Evolutionary conservation across 2,329 filamentous ascomycete species (phyloP).

Genomic region (Tolypocladium inflatum): DNA sequence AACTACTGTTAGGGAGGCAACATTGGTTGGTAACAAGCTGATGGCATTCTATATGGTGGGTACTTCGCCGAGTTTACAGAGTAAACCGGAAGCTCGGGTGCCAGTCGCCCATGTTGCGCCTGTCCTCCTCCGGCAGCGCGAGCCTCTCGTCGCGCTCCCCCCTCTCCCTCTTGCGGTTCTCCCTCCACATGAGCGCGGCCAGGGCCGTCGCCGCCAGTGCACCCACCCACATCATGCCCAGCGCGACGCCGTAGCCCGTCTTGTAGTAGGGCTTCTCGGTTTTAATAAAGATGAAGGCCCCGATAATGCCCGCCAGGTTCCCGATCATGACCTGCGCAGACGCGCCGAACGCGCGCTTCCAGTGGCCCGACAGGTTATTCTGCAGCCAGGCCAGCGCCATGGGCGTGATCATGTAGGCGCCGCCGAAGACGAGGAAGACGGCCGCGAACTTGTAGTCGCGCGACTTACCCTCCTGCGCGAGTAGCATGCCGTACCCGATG

Average conservation of each 20-base stretch:
- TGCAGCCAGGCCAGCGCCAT: constrained; percentile 45
- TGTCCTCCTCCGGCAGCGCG: constrained; percentile 15
- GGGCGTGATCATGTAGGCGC: constrained; percentile 45
- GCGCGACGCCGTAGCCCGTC: constrained; percentile 37
- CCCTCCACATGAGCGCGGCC: constrained; percentile 17
- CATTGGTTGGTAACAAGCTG: not conserved
- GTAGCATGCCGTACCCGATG: constrained; percentile 45
- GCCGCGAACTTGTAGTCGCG: constrained; percentile 37
- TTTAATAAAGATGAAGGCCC: constrained; percentile 33
- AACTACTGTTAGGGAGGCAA: not conserved
- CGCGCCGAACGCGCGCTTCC: constrained; percentile 43
- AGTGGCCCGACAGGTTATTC: constrained; percentile 48
- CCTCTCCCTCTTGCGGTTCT: constrained; percentile 23
- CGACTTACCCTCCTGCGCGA: constrained; percentile 20
- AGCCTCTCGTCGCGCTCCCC: constrained; percentile 21
- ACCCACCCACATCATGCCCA: constrained; percentile 36
- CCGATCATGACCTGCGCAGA: constrained; percentile 40
- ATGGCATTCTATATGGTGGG: not conserved
- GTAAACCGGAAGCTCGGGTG: constrained; percentile 26
- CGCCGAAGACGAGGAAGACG: constrained; percentile 42
- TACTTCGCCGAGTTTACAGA: constrained; percentile 9
- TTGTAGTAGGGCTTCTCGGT: constrained; percentile 36
- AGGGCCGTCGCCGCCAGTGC: constrained; percentile 22
- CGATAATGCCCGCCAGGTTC: constrained; percentile 39
- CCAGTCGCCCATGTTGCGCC: constrained; percentile 24